Conservation (phyloP, 371 early-diverging fungal species). For the Haplosporangium sp. region DNA sequence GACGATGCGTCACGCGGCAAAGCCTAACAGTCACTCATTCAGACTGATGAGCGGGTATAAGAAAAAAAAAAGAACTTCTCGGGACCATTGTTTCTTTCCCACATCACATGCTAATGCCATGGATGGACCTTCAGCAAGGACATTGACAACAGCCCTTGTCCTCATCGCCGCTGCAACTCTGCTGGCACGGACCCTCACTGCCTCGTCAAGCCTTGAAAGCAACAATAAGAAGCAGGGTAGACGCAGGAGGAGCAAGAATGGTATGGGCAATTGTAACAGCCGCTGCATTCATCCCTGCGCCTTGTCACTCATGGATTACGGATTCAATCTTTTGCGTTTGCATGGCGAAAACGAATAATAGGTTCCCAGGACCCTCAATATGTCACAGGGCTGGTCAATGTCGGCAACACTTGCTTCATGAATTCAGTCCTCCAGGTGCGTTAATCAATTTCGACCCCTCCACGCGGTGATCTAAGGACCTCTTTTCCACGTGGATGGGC, state of each 20-base stretch:
- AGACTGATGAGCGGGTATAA: no score
- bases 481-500: not conserved
- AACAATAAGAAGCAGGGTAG: not conserved
- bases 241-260: no score
- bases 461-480: not conserved
- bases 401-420: conserved; percentile 93
- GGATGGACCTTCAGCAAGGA: conserved; percentile 24
- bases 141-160: conserved; percentile 13
- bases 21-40: no score
- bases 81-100: no score
- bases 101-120: conserved; percentile 1
- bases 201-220: not conserved
- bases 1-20: no score
- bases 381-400: conserved; percentile 78
- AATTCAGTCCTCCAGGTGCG: conserved; percentile 86
- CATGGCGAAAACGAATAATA: not conserved
- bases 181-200: conserved; percentile 4
- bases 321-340: not conserved
- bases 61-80: no score
- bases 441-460: not conserved
- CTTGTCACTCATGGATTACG: not conserved
- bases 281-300: not conserved
- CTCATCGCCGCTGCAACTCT: conserved; percentile 16
- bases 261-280: no score
- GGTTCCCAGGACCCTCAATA: conserved; percentile 18